Conservation (phyloP, 768 basidiomycete species). For the Leccinum incarnatum region DNA sequence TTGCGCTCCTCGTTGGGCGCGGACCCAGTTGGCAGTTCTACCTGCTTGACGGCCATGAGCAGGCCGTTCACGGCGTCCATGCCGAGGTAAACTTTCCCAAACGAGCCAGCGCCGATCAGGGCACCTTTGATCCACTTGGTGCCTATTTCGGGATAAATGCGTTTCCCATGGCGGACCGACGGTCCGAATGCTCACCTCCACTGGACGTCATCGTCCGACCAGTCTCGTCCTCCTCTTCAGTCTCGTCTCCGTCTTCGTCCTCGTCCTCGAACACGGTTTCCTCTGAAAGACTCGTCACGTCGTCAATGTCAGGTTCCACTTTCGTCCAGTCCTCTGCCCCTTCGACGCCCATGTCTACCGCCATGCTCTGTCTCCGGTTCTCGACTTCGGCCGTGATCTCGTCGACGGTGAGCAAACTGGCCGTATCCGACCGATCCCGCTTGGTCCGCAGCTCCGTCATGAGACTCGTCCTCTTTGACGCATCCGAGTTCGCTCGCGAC, state of each 20-base stretch:
- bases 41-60: slow-evolving; percentile 98
- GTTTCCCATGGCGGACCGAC: not conserved
- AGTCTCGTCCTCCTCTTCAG: slow-evolving; percentile 49
- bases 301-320: slow-evolving; percentile 54
- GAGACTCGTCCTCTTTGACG: slow-evolving; percentile 68
- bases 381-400: slow-evolving; percentile 97
- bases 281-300: slow-evolving; percentile 45
- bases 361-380: slow-evolving; percentile 52
- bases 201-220: slow-evolving; percentile 53
- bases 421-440: slow-evolving; percentile 84
- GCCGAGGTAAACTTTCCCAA: slow-evolving; percentile 92
- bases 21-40: slow-evolving; percentile 82
- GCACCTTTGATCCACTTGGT: slow-evolving; percentile 98
- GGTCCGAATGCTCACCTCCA: slow-evolving; percentile 41
- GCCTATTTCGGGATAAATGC: slow-evolving; percentile 38
- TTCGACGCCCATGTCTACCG: slow-evolving; percentile 43
- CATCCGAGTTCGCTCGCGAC: slow-evolving; percentile 46
- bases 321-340: slow-evolving; percentile 71
- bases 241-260: slow-evolving; percentile 47
- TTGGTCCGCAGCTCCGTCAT: slow-evolving; percentile 80
- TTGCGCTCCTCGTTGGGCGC: slow-evolving; percentile 90
- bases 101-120: slow-evolving; percentile 91
- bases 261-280: slow-evolving; percentile 48
- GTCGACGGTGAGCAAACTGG: slow-evolving; percentile 91
- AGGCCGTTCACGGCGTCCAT: slow-evolving; percentile 91